Conservation (phyloP, 495 filamentous ascomycete genomes). For the Aspergillus avenaceus region DNA sequence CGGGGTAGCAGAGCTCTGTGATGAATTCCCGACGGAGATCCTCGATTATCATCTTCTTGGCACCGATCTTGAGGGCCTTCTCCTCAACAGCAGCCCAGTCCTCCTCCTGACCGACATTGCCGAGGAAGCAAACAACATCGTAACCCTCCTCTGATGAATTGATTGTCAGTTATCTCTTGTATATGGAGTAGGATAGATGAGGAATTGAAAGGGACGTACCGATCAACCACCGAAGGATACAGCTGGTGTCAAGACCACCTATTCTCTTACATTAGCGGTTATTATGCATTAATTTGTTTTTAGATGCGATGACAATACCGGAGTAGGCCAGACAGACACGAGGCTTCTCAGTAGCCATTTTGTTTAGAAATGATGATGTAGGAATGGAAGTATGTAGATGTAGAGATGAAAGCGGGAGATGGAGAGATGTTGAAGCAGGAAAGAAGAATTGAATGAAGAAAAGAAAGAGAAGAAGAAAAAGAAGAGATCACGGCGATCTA, state of each 20-base stretch:
- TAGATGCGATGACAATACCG: conserved; percentile 1
- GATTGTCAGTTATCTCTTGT: not conserved
- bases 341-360: conserved; percentile 12
- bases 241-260: conserved; percentile 16
- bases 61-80: conserved; percentile 15
- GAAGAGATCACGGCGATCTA: too few relatives aligned
- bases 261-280: conserved; percentile 3
- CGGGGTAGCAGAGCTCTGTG: conserved; percentile 82
- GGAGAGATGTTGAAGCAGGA: not conserved
- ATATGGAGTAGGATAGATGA: not conserved
- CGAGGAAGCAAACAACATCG: conserved; percentile 15
- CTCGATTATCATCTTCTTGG: conserved; percentile 16
- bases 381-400: too few relatives aligned
- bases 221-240: conserved; percentile 14
- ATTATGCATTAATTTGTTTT: not conserved
- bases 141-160: conserved; percentile 11
- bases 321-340: conserved; percentile 16
- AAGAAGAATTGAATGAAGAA: not conserved
- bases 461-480: not conserved
- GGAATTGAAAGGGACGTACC: not conserved
- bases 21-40: conserved; percentile 58
- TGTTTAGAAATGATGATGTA: too few relatives aligned
- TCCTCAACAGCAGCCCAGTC: conserved; percentile 15
- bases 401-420: not conserved
- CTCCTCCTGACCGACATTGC: conserved; percentile 16